A percentile compares a stretch with the other conserved stretches of the same genome.
Evolutionary conservation across 345 rosid species (phyloP).

Genomic region (Camelina sativa): DNA sequence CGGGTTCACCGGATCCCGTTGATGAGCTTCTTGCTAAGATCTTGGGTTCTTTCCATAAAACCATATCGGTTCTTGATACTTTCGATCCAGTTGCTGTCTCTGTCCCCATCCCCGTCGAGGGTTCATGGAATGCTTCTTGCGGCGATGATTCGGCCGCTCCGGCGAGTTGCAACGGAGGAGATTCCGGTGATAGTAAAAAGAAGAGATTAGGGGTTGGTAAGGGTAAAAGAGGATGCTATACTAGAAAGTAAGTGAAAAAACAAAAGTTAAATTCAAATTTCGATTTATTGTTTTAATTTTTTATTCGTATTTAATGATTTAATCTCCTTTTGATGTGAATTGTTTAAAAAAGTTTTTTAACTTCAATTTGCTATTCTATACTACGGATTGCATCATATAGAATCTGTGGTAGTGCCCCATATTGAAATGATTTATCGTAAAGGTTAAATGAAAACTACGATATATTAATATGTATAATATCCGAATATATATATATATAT

Average conservation of each 20-base stretch:
- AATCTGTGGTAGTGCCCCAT: conserved; percentile 23
- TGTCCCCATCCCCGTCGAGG: conserved; percentile 28
- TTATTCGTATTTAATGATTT: conserved; percentile 17
- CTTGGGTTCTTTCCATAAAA: conserved; percentile 56
- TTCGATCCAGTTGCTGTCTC: conserved; percentile 27
- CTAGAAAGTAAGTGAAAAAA: conserved; percentile 67
- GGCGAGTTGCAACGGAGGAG: conserved; percentile 50
- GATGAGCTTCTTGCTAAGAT: conserved; percentile 55
- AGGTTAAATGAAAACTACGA: neutral
- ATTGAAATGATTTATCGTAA: conserved; percentile 30
- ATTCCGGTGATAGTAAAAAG: conserved; percentile 62
- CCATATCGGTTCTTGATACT: conserved; percentile 51
- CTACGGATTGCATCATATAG: conserved; percentile 19
- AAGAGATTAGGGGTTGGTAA: conserved; percentile 47
- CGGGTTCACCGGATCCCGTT: conserved; percentile 21
- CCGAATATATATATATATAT: neutral
- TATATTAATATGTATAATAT: neutral
- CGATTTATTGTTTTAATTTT: neutral
- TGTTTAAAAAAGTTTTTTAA: neutral
- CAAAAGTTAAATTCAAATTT: neutral
- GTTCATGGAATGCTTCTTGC: conserved; percentile 46
- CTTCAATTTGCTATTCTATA: conserved; percentile 1
- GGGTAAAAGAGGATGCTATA: conserved; percentile 74
- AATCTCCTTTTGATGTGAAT: conserved; percentile 15
- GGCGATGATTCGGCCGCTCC: conserved; percentile 43